phyloP scores from a whole-genome alignment of 2,329 filamentous ascomycete genomes.

The Pyrenochaeta sp. region DNA sequence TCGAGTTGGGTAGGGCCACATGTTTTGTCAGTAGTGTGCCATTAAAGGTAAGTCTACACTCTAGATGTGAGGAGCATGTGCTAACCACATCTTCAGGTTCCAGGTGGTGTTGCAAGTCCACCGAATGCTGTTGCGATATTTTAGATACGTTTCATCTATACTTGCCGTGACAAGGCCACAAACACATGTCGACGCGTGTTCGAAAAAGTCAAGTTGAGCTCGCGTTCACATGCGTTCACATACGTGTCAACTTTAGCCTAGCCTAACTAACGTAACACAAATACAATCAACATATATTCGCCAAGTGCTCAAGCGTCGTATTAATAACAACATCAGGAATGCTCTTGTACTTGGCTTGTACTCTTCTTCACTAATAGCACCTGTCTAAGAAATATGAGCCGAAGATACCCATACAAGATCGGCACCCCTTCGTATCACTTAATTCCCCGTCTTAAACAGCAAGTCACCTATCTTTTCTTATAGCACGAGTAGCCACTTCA shows the following conservation, averaged over 20 bases:
- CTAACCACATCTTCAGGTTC: slow-evolving; percentile 48
- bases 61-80: not conserved
- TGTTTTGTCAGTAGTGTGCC: slow-evolving; percentile 70
- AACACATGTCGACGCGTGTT: not conserved
- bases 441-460: not conserved
- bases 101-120: slow-evolving; percentile 54
- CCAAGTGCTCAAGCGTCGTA: not conserved
- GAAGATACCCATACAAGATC: not conserved
- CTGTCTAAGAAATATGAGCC: too few relatives aligned
- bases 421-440: not conserved
- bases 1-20: slow-evolving; percentile 60
- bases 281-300: not conserved
- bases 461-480: not conserved
- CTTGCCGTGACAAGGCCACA: not conserved
- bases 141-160: slow-evolving; percentile 14
- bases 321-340: not conserved
- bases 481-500: too few relatives aligned
- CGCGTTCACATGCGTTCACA: too few relatives aligned
- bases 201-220: not conserved
- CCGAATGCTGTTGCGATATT: slow-evolving; percentile 51
- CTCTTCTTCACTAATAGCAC: too few relatives aligned
- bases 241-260: too few relatives aligned
- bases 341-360: not conserved
- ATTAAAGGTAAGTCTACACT: slow-evolving; percentile 55
- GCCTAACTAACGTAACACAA: not conserved